A percentile compares a stretch with the other conserved stretches of the same genome.
phyloP scores from a whole-genome alignment of 306 rosid species.

The Malus asiatica region DNA sequence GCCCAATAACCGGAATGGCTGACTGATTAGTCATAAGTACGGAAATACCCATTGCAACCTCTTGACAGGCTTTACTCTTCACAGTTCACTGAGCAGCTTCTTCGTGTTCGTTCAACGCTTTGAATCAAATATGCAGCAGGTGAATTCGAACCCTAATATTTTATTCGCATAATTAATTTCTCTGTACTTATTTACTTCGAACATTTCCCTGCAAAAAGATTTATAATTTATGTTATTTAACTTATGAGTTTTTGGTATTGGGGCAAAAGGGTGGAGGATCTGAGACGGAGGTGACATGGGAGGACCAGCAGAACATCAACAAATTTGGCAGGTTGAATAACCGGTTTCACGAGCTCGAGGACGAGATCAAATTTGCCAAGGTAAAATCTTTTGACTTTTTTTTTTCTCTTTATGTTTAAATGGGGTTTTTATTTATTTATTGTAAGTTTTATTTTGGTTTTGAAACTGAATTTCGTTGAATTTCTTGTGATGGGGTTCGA shows the following conservation, averaged over 20 bases:
- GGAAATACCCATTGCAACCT: neutral
- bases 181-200: neutral
- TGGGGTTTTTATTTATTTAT: neutral
- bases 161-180: neutral
- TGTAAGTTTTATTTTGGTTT: neutral
- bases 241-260: neutral
- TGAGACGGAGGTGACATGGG: slow-evolving; percentile 82
- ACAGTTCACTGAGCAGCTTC: neutral
- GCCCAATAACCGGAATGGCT: neutral
- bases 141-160: slow-evolving; percentile 3
- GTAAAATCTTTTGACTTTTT: slow-evolving; percentile 12
- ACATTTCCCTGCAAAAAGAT: neutral
- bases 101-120: neutral
- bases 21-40: neutral
- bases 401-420: neutral
- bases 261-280: slow-evolving; percentile 66
- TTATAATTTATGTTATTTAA: neutral
- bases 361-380: slow-evolving; percentile 76
- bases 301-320: slow-evolving; percentile 79
- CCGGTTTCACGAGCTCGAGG: slow-evolving; percentile 90
- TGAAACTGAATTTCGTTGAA: neutral
- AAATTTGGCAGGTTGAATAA: slow-evolving; percentile 82
- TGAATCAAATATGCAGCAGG: slow-evolving; percentile 28
- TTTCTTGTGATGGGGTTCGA: neutral
- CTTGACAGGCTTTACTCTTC: neutral